These are phyloP conservation scores for Trichomonas tenax DNA, from an alignment of 208 protist genomes.

Conservation along the genomic window DNA sequence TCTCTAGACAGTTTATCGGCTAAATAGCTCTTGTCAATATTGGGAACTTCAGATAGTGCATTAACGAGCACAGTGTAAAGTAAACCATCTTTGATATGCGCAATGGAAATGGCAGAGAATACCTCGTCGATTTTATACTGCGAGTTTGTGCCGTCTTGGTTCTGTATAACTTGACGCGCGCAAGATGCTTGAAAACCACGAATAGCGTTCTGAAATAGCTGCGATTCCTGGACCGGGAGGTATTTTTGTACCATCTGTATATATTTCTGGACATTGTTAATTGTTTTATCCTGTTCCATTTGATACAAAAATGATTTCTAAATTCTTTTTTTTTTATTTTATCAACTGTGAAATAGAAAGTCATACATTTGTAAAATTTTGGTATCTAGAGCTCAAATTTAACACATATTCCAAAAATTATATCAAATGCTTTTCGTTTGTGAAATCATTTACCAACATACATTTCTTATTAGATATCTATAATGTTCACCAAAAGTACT, in stretches of 20 bases:
- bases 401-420: too few relatives aligned
- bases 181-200: background rate
- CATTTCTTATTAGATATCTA: too few relatives aligned
- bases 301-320: background rate
- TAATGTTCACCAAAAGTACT: too few relatives aligned
- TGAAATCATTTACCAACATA: too few relatives aligned
- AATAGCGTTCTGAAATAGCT: background rate
- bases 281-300: background rate
- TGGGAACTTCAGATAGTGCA: background rate
- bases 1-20: background rate
- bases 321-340: too few relatives aligned
- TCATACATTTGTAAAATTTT: too few relatives aligned
- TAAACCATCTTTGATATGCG: background rate
- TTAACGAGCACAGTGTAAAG: background rate
- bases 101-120: background rate
- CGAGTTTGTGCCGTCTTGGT: background rate
- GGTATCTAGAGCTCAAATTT: too few relatives aligned
- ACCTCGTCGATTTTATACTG: background rate
- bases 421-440: too few relatives aligned
- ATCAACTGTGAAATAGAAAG: too few relatives aligned
- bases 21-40: background rate
- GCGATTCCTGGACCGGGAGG: background rate
- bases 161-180: background rate
- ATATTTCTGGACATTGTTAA: background rate
- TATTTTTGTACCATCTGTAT: background rate